A percentile compares a stretch with the other conserved stretches of the same genome.
These are phyloP conservation scores for Stevia rebaudiana DNA, from an alignment of 140 eudicot genomes.

Conservation along the genomic window DNA sequence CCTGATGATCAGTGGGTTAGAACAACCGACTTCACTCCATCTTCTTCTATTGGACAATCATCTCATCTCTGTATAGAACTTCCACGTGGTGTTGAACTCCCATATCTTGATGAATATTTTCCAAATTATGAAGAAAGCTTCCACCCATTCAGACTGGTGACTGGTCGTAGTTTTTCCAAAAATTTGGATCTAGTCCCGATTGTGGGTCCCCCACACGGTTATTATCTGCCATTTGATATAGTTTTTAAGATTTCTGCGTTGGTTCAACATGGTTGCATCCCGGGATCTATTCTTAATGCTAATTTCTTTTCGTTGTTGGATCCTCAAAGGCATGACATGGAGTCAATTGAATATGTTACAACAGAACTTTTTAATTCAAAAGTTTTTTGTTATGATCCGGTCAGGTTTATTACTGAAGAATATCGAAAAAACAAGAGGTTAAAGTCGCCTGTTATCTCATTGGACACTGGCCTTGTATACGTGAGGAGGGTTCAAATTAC, in stretches of 20 bases:
- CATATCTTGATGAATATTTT: slow-evolving; percentile 50
- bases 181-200: slow-evolving; percentile 57
- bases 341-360: slow-evolving; percentile 49
- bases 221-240: slow-evolving; percentile 43
- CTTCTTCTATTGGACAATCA: slow-evolving; percentile 62
- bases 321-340: slow-evolving; percentile 35
- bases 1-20: slow-evolving; percentile 83
- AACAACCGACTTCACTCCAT: slow-evolving; percentile 67
- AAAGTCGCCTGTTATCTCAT: slow-evolving; percentile 43
- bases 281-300: slow-evolving; percentile 59
- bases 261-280: slow-evolving; percentile 80
- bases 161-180: slow-evolving; percentile 43
- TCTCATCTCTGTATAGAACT: slow-evolving; percentile 70
- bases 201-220: slow-evolving; percentile 42
- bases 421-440: slow-evolving; percentile 31
- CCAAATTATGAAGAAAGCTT: slow-evolving; percentile 41
- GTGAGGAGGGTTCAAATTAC: slow-evolving; percentile 83
- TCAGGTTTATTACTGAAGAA: slow-evolving; percentile 52
- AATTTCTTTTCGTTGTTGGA: slow-evolving; percentile 48
- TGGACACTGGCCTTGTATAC: slow-evolving; percentile 76
- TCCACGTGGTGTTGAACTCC: slow-evolving; percentile 39
- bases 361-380: slow-evolving; percentile 51
- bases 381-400: slow-evolving; percentile 91
- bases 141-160: slow-evolving; percentile 31
- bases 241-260: slow-evolving; percentile 54